Base-by-base conservation (phyloP, 352 stramenopile genomes). In the Globisporangium acanthophoron region DNA sequence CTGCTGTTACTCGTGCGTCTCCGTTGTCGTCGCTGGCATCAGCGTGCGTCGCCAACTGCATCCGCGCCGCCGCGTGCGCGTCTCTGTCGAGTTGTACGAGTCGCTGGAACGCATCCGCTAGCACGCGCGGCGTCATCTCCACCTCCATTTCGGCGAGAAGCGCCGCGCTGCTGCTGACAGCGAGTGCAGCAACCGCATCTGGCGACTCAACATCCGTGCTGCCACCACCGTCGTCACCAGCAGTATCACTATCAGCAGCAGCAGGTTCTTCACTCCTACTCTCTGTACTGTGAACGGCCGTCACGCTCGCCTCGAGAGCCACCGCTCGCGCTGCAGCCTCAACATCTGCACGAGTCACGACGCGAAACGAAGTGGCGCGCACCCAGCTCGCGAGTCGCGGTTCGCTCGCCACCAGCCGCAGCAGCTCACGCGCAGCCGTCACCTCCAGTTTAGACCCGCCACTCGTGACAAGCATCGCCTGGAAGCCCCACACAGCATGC, bases 91-190 rank as follows among this genome's bases (percentile, higher is more conserved):
- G 56, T 18, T 31, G 35, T 16, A 88, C 63, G 18, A 88, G 65
- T 24, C 65, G 59, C 59, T 88, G 80, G 56, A 90, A 82, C 16
- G 71, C 76, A 20, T 68, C 39, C 9, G 80, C 80, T 52, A 90
- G 40, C 18, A 67, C 44, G 16, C 47, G 21, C 5, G 72, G 65
- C 15, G 70, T 73, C 39, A 75, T 29, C n/a, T 29, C 48, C 7
- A 64, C 24, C 18, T 29, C 46, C 6, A 46, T 20, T 12, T 41
- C 15, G 45, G 39, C 44, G 58, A 16, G 20, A 21, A 45, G 48
- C 18, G 40, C 24, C 15, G 41, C 35, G 48, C 48, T 54, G 29
- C 16, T 21, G 9, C 29, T 54, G 16, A 12, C 16, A 3, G 48
- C n/a, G 15, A 54, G 49, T 27, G 24, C 24, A 27, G 24, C 24